Evolutionary conservation across 345 rosid species (phyloP).

Genomic region (Microthlaspi erraticum): DNA sequence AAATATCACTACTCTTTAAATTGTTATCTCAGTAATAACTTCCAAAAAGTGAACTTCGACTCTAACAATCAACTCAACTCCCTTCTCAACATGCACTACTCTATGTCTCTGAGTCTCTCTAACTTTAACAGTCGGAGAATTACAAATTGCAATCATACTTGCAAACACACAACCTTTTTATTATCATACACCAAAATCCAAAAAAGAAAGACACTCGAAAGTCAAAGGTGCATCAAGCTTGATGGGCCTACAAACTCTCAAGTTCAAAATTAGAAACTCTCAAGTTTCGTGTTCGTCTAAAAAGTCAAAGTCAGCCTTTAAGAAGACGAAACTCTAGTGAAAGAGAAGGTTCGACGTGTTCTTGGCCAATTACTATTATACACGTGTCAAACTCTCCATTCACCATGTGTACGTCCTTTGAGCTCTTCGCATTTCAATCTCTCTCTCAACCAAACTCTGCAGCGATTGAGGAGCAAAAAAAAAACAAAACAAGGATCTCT

Average conservation of each 20-base stretch:
- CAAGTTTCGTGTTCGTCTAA: not conserved
- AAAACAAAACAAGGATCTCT: conserved; percentile 2
- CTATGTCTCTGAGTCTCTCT: not conserved
- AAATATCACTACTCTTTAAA: no score
- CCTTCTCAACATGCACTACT: not conserved
- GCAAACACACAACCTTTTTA: not conserved
- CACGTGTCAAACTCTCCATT: conserved; percentile 41
- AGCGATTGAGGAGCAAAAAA: not conserved
- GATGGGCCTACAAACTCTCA: not conserved
- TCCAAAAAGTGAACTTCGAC: not conserved
- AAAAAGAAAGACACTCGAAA: not conserved
- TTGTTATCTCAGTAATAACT: no score
- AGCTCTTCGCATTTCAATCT: not conserved
- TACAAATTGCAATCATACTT: not conserved
- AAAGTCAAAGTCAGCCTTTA: conserved; percentile 12
- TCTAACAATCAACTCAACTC: not conserved
- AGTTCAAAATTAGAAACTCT: not conserved
- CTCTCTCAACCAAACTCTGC: conserved; percentile 5
- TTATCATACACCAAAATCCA: not conserved
- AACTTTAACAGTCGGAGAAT: not conserved
- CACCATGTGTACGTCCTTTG: not conserved
- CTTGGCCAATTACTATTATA: conserved; percentile 23
- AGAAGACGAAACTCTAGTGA: not conserved
- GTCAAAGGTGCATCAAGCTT: not conserved
- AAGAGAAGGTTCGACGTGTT: conserved; percentile 45